phyloP scores from a whole-genome alignment of 306 rosid genomes.

The cucumber (Cucumis sativus) region Cucumber_9930_V3 NC_026658.2:23308501-23309000 shows the following conservation, averaged over 20 bases:
- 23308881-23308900: background rate
- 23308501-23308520: background rate
- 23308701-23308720: conserved; percentile 20
- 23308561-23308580: background rate
- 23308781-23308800: background rate
- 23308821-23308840: background rate
- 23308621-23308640: background rate
- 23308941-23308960: background rate
- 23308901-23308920: background rate
- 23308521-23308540: background rate
- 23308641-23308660: conserved; percentile 21
- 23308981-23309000: background rate
- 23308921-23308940: background rate
- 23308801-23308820: background rate
- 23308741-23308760: background rate
- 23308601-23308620: background rate
- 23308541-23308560: background rate
- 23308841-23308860: background rate
- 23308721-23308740: conserved; percentile 9
- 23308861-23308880: background rate
- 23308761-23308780: background rate
- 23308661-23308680: background rate
- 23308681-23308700: background rate
- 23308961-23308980: background rate
- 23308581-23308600: background rate